Base-by-base conservation (phyloP, 2,329 filamentous ascomycete genomes). In the Pseudogymnoascus sp. region DNA sequence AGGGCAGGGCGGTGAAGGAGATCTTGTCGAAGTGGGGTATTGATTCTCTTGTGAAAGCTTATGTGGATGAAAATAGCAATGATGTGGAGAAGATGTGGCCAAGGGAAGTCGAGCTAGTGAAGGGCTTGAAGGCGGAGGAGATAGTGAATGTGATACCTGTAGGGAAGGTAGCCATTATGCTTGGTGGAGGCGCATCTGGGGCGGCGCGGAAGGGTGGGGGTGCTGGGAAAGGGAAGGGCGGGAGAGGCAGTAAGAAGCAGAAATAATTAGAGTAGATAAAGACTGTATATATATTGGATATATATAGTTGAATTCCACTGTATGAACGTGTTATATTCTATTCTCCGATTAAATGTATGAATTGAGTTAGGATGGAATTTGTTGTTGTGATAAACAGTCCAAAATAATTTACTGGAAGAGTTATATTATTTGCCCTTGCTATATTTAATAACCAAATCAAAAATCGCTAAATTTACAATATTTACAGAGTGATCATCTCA, bases 1-100 rank as follows among this genome's bases (percentile, higher is more conserved):
- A 96, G 76, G 93, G 94, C 8, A 97, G 97, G 72, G 92, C 91
- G 0, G 85, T 96, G 57, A 90, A 90, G 72, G 93, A 97, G 74
- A 87, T 97, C 33, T 75, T 97, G n/a, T 85, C 87, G 57, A 82
- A 83, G 63, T 97, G 93, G 92, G 79, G 79, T 5, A 80, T 81
- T 22, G 57, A 58, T 58, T 53, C 47, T 33, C 47, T 53, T 33
- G 47, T 53, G 28, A 53, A 53, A 20, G 47, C 47, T 1, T 33
- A 53, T 33, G 71, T 88, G 0, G 86, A 90, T 69, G 84, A 87
- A 70, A 75, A 76, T 62, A 76, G 78, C 37, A 73, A 75, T 60
- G 87, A 88, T 68, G 79, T 78, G 9, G 91, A 96, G 77, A 83
- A 82, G 69, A 89, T 96, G 73, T 94, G 91, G 85, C 90, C 89